Evolutionary conservation across 2,329 filamentous ascomycete species (phyloP), one percentile per base, ranked within the genome.

Genomic region (Hypoxylon sp.): DNA sequence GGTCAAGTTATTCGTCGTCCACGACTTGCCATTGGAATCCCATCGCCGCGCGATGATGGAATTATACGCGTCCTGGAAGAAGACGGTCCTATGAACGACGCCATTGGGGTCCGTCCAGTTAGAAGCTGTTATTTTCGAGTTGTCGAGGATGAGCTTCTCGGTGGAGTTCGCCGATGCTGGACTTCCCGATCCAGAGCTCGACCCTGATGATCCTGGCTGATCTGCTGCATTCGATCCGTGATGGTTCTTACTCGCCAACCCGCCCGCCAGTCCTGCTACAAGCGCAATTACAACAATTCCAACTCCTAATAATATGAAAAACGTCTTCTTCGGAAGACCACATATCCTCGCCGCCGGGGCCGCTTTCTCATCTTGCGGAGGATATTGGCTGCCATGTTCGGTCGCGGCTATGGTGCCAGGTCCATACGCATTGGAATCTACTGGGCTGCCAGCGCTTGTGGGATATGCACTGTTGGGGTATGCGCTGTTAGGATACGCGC

Each of bases 1-100:
- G 7, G 73, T 74, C 21, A 76, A 59, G 48, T 76, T 76, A 52
- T 72, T 68, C 42, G 74, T 75, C 46, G 53, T 64, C 75, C 75
- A 76, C n/a, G 65, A 59, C 6, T 68, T 73, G 51, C 65, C 62
- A 27, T 68, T 17, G 11, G 72, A 73, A 19, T 73, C 64, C 72
- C 72, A 74, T 15, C 70, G 65, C 19, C 71, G 61, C 1, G 68
- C 69, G 51, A 74, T 67, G 46, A 74, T 62, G 24, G 62, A 52
- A 27, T 74, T 68, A 57, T 72, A 71, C 32, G 27, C 53, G 47
- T 74, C 72, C 66, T 74, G 72, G 67, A 74, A 74, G 66, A 73
- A 69, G 17, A 74, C 58, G 19, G 65, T 67, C 24, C 72, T 46
- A 31, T 74, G 71, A 27, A 62, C 31, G 21, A 69, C 53, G 3